These are phyloP conservation scores for Trichoderma cornu-damae DNA, from an alignment of 2,329 filamentous ascomycete species.

Conservation along the genomic window DNA sequence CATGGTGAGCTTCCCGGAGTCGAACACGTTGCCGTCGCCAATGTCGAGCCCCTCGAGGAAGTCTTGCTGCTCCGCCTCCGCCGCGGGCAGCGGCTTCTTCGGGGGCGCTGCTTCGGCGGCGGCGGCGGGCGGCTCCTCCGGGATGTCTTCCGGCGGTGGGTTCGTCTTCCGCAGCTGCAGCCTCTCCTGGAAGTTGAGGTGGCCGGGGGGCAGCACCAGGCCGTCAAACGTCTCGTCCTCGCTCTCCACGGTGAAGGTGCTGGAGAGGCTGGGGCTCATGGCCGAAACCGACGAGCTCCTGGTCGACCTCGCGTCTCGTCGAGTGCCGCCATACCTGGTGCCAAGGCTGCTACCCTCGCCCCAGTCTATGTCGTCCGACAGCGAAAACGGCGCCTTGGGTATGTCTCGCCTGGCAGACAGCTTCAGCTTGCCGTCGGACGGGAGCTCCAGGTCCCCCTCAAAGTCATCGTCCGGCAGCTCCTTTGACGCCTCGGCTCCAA, in stretches of 20 bases:
- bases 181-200: slow-evolving; percentile 75
- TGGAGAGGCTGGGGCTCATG: slow-evolving; percentile 87
- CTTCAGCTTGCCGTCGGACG: slow-evolving; percentile 59
- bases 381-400: slow-evolving; percentile 56
- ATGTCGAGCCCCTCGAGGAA: slow-evolving; percentile 84
- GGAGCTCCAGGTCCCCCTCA: slow-evolving; percentile 67
- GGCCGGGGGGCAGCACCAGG: slow-evolving; percentile 77
- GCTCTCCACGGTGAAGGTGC: slow-evolving; percentile 84
- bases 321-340: slow-evolving; percentile 82
- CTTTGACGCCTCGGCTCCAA: slow-evolving; percentile 36
- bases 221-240: slow-evolving; percentile 90
- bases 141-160: slow-evolving; percentile 48
- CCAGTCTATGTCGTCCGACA: slow-evolving; percentile 81
- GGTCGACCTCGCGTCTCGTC: slow-evolving; percentile 70
- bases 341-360: slow-evolving; percentile 91
- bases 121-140: slow-evolving; percentile 33
- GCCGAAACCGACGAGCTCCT: slow-evolving; percentile 84
- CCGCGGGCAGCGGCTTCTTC: slow-evolving; percentile 31
- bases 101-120: slow-evolving; percentile 29
- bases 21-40: slow-evolving; percentile 75
- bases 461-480: slow-evolving; percentile 55
- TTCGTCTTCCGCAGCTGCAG: slow-evolving; percentile 66
- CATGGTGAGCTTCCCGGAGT: slow-evolving; percentile 72
- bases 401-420: slow-evolving; percentile 58
- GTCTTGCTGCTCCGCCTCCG: slow-evolving; percentile 60